phyloP scores from a whole-genome alignment of 768 basidiomycete genomes.

The Amanita exitialis region DNA sequence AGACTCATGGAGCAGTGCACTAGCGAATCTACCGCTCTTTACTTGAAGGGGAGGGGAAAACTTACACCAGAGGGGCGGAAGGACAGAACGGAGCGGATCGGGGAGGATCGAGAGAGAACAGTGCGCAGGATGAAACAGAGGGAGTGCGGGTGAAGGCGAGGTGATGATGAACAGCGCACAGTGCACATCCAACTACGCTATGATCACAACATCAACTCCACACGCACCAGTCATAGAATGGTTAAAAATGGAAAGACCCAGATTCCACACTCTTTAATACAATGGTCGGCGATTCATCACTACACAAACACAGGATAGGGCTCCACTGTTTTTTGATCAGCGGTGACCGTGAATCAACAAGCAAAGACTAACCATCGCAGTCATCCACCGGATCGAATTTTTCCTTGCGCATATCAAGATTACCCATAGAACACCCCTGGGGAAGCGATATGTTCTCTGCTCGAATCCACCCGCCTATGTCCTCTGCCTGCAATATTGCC shows the following conservation, averaged over 20 bases:
- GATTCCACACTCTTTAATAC: background rate
- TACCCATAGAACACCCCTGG: slow-evolving; percentile 13
- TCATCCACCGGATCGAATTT: slow-evolving; percentile 17
- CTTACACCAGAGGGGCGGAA: too few species aligned
- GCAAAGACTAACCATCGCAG: slow-evolving; percentile 12
- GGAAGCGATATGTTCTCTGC: slow-evolving; percentile 5
- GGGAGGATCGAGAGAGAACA: too few species aligned
- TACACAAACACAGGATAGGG: background rate
- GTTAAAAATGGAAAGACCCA: background rate
- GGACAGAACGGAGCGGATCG: too few species aligned
- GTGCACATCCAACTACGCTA: too few species aligned
- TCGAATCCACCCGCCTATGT: slow-evolving; percentile 16
- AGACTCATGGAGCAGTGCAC: too few species aligned
- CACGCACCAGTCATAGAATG: too few species aligned
- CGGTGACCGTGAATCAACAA: background rate
- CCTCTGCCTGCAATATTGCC: slow-evolving; percentile 8
- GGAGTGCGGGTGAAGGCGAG: too few species aligned
- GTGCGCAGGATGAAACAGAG: too few species aligned
- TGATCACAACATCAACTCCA: too few species aligned
- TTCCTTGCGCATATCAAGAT: slow-evolving; percentile 15
- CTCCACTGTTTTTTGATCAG: background rate
- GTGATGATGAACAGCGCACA: too few species aligned
- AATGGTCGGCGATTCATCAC: background rate
- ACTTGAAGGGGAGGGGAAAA: too few species aligned
- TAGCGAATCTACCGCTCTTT: too few species aligned